Conservation (phyloP, 2,329 filamentous ascomycete genomes). For the Aspergillus oerlinghausenensis region DNA sequence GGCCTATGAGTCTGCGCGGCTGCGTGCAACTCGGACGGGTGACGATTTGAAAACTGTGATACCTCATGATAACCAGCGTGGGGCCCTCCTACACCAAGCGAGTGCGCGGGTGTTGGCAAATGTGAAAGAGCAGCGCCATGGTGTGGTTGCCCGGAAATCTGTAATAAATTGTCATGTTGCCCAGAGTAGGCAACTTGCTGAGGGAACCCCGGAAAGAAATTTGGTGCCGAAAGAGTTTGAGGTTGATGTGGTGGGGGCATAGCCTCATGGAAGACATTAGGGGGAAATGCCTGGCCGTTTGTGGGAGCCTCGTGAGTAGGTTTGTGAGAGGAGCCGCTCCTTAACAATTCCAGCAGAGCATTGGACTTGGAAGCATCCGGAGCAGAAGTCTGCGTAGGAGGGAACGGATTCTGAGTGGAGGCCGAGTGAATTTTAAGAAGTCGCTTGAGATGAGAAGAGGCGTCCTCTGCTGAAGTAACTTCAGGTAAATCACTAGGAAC, state of each 20-base stretch:
- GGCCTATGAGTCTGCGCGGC: not conserved
- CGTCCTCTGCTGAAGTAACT: conserved; percentile 38
- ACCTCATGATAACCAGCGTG: conserved; percentile 15
- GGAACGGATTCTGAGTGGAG: conserved; percentile 9
- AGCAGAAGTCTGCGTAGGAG: conserved; percentile 14
- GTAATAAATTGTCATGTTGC: conserved; percentile 27
- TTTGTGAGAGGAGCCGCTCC: conserved; percentile 34
- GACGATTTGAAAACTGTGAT: conserved; percentile 15
- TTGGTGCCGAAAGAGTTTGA: conserved; percentile 42
- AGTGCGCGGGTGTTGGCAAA: conserved; percentile 10
- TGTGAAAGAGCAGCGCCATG: conserved; percentile 10
- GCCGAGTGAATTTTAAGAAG: conserved; percentile 37
- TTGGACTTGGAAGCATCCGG: conserved; percentile 43
- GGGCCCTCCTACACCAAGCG: conserved; percentile 4
- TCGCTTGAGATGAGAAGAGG: conserved; percentile 50
- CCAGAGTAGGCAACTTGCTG: conserved; percentile 27
- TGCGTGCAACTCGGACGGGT: not conserved
- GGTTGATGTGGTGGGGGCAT: conserved; percentile 53
- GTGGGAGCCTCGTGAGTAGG: conserved; percentile 20
- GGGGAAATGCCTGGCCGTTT: conserved; percentile 50
- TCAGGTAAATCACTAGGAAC: conserved; percentile 39
- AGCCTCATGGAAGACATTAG: conserved; percentile 49
- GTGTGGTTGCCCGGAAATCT: conserved; percentile 14
- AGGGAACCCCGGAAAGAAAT: conserved; percentile 38
- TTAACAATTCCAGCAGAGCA: conserved; percentile 54